A percentile compares a stretch with the other conserved stretches of the same genome.
Conservation (phyloP, 2,329 filamentous ascomycete genomes). For the Exophiala spinifera region DNA sequence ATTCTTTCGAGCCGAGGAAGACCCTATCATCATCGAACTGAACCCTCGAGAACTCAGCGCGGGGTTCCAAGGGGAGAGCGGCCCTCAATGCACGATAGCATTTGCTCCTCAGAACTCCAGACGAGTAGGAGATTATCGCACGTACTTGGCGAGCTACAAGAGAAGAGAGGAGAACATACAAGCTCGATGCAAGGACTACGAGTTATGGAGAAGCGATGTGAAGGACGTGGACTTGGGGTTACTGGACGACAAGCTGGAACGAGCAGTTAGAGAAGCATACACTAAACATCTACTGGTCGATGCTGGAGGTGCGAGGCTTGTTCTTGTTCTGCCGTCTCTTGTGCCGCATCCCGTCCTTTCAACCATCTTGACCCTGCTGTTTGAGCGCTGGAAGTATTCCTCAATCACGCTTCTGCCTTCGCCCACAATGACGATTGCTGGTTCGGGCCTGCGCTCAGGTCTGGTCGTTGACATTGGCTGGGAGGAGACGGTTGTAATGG, state of each 20-base stretch:
- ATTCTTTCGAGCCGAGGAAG: constrained; percentile 69
- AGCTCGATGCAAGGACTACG: constrained; percentile 49
- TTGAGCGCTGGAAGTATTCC: constrained; percentile 75
- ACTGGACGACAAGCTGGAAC: constrained; percentile 82
- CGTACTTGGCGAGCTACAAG: constrained; percentile 59
- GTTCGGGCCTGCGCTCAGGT: constrained; percentile 80
- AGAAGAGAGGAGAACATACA: constrained; percentile 43
- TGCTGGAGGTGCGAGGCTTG: constrained; percentile 67
- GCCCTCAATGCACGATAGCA: constrained; percentile 66
- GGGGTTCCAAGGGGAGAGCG: constrained; percentile 81
- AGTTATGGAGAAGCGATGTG: constrained; percentile 78
- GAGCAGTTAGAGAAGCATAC: constrained; percentile 75
- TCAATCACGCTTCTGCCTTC: constrained; percentile 76
- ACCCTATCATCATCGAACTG: constrained; percentile 77
- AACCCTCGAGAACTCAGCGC: constrained; percentile 74
- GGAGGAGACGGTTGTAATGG: constrained; percentile 82
- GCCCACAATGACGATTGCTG: constrained; percentile 69
- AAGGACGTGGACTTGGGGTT: constrained; percentile 71
- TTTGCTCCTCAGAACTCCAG: constrained; percentile 75
- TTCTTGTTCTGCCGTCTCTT: constrained; percentile 72
- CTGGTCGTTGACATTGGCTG: constrained; percentile 89
- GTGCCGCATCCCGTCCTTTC: constrained; percentile 77
- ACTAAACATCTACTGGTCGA: constrained; percentile 64
- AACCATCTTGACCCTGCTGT: constrained; percentile 71
- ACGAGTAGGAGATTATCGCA: constrained; percentile 76